phyloP scores from a whole-genome alignment of 2,329 filamentous ascomycete genomes.

The Exophiala calicioides region DNA sequence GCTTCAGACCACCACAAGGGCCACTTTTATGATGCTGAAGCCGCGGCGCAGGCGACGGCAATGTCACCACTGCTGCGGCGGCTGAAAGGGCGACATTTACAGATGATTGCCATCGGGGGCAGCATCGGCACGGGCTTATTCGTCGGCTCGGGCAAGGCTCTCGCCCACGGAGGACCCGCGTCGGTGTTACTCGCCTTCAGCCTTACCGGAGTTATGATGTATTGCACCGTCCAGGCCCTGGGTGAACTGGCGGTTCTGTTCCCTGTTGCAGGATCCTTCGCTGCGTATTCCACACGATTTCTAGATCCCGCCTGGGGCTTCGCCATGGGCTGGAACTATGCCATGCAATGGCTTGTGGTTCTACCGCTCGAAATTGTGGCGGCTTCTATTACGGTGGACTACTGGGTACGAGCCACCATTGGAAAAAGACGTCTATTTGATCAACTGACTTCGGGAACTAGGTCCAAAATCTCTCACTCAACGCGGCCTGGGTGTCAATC shows the following conservation, averaged over 20 bases:
- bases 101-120: constrained; percentile 72
- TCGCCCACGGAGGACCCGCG: constrained; percentile 67
- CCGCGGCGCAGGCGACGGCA: constrained; percentile 34
- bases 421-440: too few relatives aligned
- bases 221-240: constrained; percentile 86
- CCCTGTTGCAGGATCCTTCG: constrained; percentile 88
- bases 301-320: constrained; percentile 69
- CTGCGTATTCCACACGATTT: constrained; percentile 87
- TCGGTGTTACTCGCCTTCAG: constrained; percentile 75
- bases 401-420: constrained; percentile 62
- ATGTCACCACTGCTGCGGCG: constrained; percentile 33
- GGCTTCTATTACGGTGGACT: constrained; percentile 75
- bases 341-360: constrained; percentile 79
- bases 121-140: constrained; percentile 90
- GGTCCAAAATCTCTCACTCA: constrained; percentile 32
- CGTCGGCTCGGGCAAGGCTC: constrained; percentile 73
- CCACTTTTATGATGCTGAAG: constrained; percentile 35
- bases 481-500: constrained; percentile 61
- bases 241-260: constrained; percentile 90
- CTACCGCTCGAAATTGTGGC: constrained; percentile 81
- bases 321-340: constrained; percentile 60
- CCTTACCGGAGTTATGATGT: constrained; percentile 83
- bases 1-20: constrained; percentile 27
- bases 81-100: constrained; percentile 35
- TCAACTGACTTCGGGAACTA: too few relatives aligned